Evolutionary conservation across 2,329 filamentous ascomycete species (phyloP), one percentile per base, ranked within the genome.

Genomic region (Plenodomus lindquistii): DNA sequence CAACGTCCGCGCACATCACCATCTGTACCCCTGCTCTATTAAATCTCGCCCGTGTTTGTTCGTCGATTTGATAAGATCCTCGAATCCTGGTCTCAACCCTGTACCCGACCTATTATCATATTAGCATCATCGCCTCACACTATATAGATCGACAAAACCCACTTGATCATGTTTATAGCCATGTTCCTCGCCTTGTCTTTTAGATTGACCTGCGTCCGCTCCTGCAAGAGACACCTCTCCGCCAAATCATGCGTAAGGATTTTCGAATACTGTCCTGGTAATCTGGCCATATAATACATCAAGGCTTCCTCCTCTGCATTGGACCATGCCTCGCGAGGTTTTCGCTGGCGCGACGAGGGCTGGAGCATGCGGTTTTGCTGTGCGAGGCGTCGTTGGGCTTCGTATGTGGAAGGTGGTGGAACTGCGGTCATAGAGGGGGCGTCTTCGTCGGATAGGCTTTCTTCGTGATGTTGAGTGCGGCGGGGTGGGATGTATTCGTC

Each of bases 141-240:
- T 17, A 18, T 9, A 22, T 59, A 5, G 9, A n/a, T 11, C 6
- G 2, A 15, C 9, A 21, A 2, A 42, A 45, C 71, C 55, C 60
- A 76, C 75, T 70, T 71, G 24, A 74, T 65, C 66, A 67, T 74
- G 35, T 60, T 66, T 6, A 68, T 48, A 10, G 73, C 71, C 62
- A 77, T 71, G 37, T 67, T 75, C 40, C 72, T 60, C 11, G 66
- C 73, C 51, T 77, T 77, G 38, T 77, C 75, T 52, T 77, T 77
- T 7, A 84, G 51, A 37, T 81, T 78, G 2, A 82, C 79, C 50
- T 85, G 79, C 5, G 66, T 72, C 2, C 82, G 73, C 3, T 65
- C 55, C 10, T 69, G 59, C 17, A 72, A 44, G 9, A 65, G 65
- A 10, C 45, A 27, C 0, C 57, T 55, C 1, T 50, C 53, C 4